Base-by-base conservation (phyloP, 768 basidiomycete species). In the Tylopilus subfusipes region DNA sequence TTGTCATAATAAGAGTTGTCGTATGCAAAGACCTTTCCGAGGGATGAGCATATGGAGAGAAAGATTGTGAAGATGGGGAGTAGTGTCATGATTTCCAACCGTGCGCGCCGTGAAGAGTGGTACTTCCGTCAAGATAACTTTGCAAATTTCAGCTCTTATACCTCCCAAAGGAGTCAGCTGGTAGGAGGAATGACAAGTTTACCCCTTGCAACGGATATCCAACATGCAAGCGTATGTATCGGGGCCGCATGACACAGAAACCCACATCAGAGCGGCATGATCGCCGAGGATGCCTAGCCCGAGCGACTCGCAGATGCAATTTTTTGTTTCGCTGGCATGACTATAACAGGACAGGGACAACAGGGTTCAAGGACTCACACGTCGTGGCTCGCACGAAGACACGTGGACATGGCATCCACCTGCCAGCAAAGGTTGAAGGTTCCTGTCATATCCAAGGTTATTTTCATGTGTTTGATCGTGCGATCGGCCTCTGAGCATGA, bases 1-100 rank as follows among this genome's bases (percentile, higher is more conserved):
- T 86, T 88, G 67, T 88, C 85, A 64, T 75, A 82, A 47, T 83
- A 75, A 56, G 73, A 73, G 60, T 77, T 78, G 68, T 84, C 81
- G 62, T 82, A 85, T 21, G 79, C 81, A 48, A 57, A 30, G 10
- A 63, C 68, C n/a, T 52, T 43, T 22, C 56, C 55, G 21, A 63
- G 31, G 55, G 54, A 55, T 8, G 56, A 24, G 42, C 52, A 53
- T n/a, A 27, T 30, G 19, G 38, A 47, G 27, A 49, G 18, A 33
- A 56, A 48, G 34, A 53, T 33, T 11, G 39, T 25, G n/a, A 61
- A 16, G 24, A 27, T 9, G 16, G 43, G 12, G 14, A 57, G 27
- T 39, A 52, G 48, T 34, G 45, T 44, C 63, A 69, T 64, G 42
- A 27, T 47, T 27, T 14, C 24, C 18, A 50, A 22, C 14, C 29